Percentiles rank a stretch among this genome's conserved stretches.
phyloP scores from a whole-genome alignment of 441 rosid species.

The Raphanus hybrid region DNA sequence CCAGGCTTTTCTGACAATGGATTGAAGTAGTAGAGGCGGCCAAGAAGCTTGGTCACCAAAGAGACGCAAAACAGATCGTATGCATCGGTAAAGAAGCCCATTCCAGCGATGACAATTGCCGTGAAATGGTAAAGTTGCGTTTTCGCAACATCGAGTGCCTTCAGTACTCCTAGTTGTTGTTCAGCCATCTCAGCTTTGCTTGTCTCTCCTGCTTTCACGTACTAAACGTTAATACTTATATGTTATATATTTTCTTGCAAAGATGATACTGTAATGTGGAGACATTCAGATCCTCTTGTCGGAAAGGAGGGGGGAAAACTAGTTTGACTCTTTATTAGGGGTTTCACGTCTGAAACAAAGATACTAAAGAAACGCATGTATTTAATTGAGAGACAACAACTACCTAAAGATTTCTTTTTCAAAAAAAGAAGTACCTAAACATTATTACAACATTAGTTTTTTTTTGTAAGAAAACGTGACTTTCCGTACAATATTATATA shows the following conservation, averaged over 20 bases:
- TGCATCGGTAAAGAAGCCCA: slow-evolving; percentile 5
- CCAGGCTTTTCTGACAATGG: not conserved
- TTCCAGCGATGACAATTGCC: not conserved
- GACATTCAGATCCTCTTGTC: slow-evolving; percentile 6
- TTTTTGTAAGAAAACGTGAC: not conserved
- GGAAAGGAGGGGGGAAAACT: not conserved
- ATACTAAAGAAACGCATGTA: not conserved
- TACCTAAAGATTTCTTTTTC: not conserved
- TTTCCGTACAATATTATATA: not conserved
- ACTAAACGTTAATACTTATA: not conserved
- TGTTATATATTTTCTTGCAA: not conserved
- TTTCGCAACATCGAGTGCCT: slow-evolving; percentile 13
- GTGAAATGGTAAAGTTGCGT: slow-evolving; percentile 12
- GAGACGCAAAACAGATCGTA: not conserved
- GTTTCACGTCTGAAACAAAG: not conserved
- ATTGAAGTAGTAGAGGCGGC: slow-evolving; percentile 2
- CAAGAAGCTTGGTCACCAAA: slow-evolving; percentile 8
- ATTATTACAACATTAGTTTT: not conserved
- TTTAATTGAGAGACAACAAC: not conserved
- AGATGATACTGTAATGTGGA: not conserved
- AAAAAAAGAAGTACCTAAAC: too few species aligned
- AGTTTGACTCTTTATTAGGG: not conserved
- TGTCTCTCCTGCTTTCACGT: not conserved
- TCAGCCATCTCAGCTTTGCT: not conserved
- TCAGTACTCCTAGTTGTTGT: slow-evolving; percentile 13